Base-by-base conservation (phyloP, 805 yeast species). In the Komagataella pseudopastoris region DNA sequence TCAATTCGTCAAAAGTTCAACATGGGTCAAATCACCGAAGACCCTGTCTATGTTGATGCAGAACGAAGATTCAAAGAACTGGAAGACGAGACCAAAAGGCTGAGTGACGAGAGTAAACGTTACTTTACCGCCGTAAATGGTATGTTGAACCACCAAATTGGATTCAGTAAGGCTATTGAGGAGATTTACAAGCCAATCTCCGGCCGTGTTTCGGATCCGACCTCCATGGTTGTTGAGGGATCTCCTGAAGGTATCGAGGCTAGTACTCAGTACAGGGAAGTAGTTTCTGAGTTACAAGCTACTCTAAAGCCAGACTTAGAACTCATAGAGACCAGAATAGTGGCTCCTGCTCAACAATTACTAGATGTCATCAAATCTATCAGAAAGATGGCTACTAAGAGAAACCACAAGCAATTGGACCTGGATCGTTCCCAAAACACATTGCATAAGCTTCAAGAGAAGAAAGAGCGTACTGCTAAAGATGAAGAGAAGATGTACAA, bases 231-330 rank as follows among this genome's bases (percentile, higher is more conserved):
- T 48, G 90, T 90, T 0, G 99, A 93, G 64, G 97, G 95, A 58
- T 90, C 90, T 62, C 97, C 97, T 3, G 95, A 93, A 51, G 99
- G 98, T 59, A 88, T 93, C 57, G 82, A 85, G 61, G 99, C 99
- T 1, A 80, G 95, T 60, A 96, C 86, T 62, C 95, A 85, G 64
- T 93, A 90, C 68, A 75, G 95, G 53, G 95, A 78, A 46, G 84
- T 89, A 52, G 96, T 93, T 44, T 77, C 80, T 50, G 97, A 90
- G 54, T 72, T 93, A 59, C 93, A 90, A 68, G 82, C 79, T 51
- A 81, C 88, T 2, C 72, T 93, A 61, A 85, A 88, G 63, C 99
- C 99, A 0, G 99, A 93, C 65, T 74, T 93, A 64, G 95, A 88
- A 59, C 76, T 93, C 66, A 88, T 93, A 58, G 97, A 93, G 59